Base-by-base conservation (phyloP, 2,329 filamentous ascomycete species). In the Sphaerulina musiva region DNA sequence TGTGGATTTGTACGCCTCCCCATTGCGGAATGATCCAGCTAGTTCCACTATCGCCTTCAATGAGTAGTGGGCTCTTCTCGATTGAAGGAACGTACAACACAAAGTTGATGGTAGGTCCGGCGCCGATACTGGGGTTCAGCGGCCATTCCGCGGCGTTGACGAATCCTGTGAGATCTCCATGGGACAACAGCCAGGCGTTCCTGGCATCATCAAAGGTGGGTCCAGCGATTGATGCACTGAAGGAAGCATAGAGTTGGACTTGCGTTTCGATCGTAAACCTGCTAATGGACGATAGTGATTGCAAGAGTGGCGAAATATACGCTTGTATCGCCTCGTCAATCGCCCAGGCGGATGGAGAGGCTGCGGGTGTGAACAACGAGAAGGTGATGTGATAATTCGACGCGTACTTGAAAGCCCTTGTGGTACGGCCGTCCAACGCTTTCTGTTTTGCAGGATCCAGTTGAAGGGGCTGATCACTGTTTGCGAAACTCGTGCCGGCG, bases 141-240 rank as follows among this genome's bases (percentile, higher is more conserved):
- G 93, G 93, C 93, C 93, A 98, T 73, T 98, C 93, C 2, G 93
- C 93, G 2, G 92, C 91, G 66, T 98, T 98, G 71, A 98, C 90
- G 67, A 98, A 98, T 1, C 88, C 91, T 38, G 89, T 89, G 1
- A 98, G 78, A 64, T 95, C 90, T 63, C 95, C 87, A 68, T 89
- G 91, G 64, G 81, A 84, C 36, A 98, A 74, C 0, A 76, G 80
- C 82, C 82, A 85, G 32, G 86, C 78, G 23, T 84, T 73, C n/a
- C 70, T 70, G 0, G 68, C 54, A 23, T 76, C 71, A 51, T 82
- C 76, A 55, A 76, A 81, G 45, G 78, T 74, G 0, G 83, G 83
- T 3, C 74, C 72, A 6, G 76, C 79, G 14, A 85, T 78, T 1
- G 81, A 83, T 0, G 82, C 81, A 1, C 83, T 81, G 58, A 84